Base-by-base conservation (phyloP, 495 filamentous ascomycete genomes). In the Hypoxylon fragiforme region DNA sequence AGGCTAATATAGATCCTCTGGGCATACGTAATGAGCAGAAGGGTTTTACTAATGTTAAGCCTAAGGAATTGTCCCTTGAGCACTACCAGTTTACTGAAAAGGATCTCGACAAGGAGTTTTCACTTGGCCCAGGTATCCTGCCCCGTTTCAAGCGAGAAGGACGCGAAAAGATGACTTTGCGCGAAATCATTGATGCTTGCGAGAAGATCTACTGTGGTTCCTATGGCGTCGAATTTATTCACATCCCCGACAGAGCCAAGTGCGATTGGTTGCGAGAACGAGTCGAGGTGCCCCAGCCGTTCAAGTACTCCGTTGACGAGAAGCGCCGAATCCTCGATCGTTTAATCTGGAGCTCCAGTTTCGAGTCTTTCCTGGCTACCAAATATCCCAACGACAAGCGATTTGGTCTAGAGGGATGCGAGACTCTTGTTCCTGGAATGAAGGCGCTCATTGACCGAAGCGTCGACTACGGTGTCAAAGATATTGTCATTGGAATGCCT, bases 381-480 rank as follows among this genome's bases (percentile, higher is more conserved):
- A 98, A 98, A 73, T 97, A 95, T 77, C 95, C 95, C 66, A 98
- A 98, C 74, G 94, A 98, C 79, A 98, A 98, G 82, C 87, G 94
- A 62, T 98, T 98, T 73, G 94, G 94, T 74, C 82, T 98, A 13
- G 94, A 98, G 74, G 94, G 94, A 63, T 95, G 91, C 65, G 95
- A 97, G 71, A 89, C 89, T 26, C 81, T 98, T 50, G 94, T 98
- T 14, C 94, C 94, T 21, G 94, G 94, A 73, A 98, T 98, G 94
- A 98, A 98, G 81, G 94, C 92, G 38, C 78, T 98, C 45, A 98
- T 98, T 44, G 94, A 98, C 71, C 87, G 94, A 60, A 96, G 91
- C 65, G 94, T 98, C 55, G 94, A 98, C 69, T 96, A 96, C 62
- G 94, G 94, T 50, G 85, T 98, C 60, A 97, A 97, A 77, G 94